These are phyloP conservation scores for Hibiscus mutabilis DNA, from an alignment of 345 rosid genomes.

Conservation along the genomic window DNA sequence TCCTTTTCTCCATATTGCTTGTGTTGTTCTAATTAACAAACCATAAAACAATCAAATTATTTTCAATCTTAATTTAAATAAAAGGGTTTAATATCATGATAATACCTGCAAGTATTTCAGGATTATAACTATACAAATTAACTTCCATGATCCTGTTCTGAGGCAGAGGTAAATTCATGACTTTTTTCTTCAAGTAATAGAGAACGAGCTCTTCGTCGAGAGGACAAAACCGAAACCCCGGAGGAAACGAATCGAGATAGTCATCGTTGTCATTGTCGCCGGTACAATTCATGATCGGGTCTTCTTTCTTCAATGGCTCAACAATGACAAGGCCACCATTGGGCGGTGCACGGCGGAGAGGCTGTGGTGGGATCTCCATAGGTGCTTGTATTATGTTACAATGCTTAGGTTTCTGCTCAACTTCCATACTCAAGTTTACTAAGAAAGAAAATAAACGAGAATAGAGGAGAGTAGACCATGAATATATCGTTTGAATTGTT, in stretches of 20 bases:
- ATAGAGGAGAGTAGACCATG: too few relatives aligned
- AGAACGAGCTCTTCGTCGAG: not conserved
- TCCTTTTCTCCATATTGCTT: constrained; percentile 14
- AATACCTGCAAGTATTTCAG: not conserved
- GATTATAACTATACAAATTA: constrained; percentile 4
- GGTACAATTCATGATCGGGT: not conserved
- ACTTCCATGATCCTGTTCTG: not conserved
- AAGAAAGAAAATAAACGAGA: too few relatives aligned
- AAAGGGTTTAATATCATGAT: not conserved
- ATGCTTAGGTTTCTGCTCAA: not conserved
- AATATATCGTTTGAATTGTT: too few relatives aligned
- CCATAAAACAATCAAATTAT: not conserved
- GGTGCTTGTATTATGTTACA: not conserved
- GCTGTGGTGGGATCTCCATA: not conserved
- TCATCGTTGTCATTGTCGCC: not conserved
- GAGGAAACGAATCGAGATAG: constrained; percentile 7
- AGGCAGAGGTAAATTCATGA: not conserved
- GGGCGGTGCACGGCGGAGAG: not conserved
- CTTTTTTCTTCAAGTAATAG: not conserved
- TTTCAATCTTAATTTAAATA: not conserved
- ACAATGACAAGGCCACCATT: not conserved
- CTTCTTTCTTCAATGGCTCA: not conserved
- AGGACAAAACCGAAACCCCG: constrained; percentile 11
- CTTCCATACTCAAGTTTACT: not conserved
- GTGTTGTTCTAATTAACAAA: not conserved